phyloP scores from a whole-genome alignment of 2,329 filamentous ascomycete species.

The Colletotrichum kahawae region DNA sequence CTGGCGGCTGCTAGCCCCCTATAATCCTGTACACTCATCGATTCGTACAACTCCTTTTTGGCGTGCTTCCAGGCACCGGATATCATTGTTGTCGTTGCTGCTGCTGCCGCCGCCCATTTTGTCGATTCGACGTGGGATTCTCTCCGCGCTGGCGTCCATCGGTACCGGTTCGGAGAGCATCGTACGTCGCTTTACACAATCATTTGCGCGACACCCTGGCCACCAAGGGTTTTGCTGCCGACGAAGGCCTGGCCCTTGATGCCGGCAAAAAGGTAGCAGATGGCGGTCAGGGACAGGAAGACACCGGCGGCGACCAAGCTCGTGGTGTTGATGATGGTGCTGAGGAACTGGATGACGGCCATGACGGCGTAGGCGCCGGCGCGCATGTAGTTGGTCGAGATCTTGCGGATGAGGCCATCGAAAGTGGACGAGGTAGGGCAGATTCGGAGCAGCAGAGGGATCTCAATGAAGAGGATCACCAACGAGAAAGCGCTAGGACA shows the following conservation, averaged over 20 bases:
- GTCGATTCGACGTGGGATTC: not conserved
- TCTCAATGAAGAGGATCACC: conserved; percentile 83
- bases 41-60: not conserved
- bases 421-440: conserved; percentile 93
- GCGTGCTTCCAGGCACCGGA: conserved; percentile 18
- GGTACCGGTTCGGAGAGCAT: not conserved
- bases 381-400: conserved; percentile 97
- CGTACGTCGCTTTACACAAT: conserved; percentile 71
- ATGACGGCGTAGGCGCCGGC: conserved; percentile 84
- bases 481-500: conserved; percentile 69
- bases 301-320: conserved; percentile 88
- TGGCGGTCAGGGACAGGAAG: conserved; percentile 74
- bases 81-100: conserved; percentile 12
- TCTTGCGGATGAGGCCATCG: conserved; percentile 85
- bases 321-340: conserved; percentile 66
- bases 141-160: not conserved
- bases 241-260: conserved; percentile 86
- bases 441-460: conserved; percentile 94
- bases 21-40: conserved; percentile 9
- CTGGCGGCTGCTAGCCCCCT: not conserved
- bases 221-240: conserved; percentile 94
- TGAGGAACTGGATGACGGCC: conserved; percentile 85
- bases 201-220: conserved; percentile 95
- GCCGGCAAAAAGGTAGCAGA: conserved; percentile 82
- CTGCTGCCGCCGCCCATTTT: not conserved